Percentiles rank a stretch among this genome's conserved stretches.
Conservation (phyloP, 1,284 basidiomycete genomes). For the Neolentinus lepideus region DNA sequence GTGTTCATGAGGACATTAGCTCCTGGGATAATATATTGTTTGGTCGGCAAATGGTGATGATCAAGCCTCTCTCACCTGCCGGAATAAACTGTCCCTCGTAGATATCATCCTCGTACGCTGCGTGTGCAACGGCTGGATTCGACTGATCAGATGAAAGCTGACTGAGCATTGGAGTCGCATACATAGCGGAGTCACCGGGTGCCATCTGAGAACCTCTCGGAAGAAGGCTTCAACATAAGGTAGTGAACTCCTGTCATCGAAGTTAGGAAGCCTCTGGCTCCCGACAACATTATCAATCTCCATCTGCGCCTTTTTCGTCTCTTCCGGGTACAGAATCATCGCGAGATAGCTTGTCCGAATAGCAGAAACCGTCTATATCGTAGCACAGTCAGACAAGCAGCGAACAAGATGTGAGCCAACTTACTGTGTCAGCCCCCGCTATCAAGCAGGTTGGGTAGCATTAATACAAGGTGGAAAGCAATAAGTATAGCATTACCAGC, state of each 20-base stretch:
- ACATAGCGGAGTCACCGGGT: neutral
- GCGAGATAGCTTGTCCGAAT: constrained; percentile 33
- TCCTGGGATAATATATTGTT: neutral
- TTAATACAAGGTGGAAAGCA: neutral
- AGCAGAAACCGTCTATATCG: neutral
- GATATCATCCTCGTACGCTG: neutral
- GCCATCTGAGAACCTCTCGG: constrained; percentile 40
- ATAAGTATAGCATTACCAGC: neutral
- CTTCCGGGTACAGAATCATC: constrained; percentile 43
- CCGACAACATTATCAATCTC: constrained; percentile 49
- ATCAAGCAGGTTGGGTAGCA: neutral
- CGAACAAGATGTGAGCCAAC: neutral
- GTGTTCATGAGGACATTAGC: neutral
- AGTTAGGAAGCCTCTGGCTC: constrained; percentile 33
- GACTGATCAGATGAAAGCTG: neutral
- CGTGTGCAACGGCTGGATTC: neutral
- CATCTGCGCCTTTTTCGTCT: constrained; percentile 40
- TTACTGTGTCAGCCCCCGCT: neutral
- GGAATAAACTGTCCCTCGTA: neutral
- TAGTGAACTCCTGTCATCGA: constrained; percentile 39
- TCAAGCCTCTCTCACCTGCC: neutral
- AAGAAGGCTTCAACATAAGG: constrained; percentile 46
- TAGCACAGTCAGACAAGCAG: no score
- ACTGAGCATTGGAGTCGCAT: neutral
- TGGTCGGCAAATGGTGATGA: neutral